phyloP scores from a whole-genome alignment of 345 rosid genomes.

The rapeseed (Brassica napus) region DNA sequence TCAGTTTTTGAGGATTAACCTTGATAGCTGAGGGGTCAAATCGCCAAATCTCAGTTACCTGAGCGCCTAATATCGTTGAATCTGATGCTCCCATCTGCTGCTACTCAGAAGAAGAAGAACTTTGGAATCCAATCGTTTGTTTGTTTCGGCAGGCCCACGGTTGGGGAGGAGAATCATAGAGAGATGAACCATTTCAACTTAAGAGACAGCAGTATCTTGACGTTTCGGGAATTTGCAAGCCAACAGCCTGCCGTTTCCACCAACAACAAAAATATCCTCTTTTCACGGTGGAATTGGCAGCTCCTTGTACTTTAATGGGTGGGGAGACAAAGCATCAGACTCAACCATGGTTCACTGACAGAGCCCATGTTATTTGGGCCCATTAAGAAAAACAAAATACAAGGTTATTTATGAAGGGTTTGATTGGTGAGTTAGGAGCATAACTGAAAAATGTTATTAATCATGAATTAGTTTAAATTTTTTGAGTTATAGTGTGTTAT shows the following conservation, averaged over 20 bases:
- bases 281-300: neutral
- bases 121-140: neutral
- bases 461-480: too few relatives aligned
- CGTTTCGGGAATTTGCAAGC: slow-evolving; percentile 2
- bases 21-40: neutral
- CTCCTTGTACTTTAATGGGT: slow-evolving; percentile 1
- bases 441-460: too few relatives aligned
- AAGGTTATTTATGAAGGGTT: neutral
- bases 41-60: slow-evolving; percentile 42
- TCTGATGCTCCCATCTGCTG: slow-evolving; percentile 36
- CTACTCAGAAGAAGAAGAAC: neutral
- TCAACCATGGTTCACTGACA: slow-evolving; percentile 34
- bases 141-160: too few relatives aligned
- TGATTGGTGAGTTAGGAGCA: too few relatives aligned
- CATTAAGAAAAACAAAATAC: neutral
- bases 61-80: slow-evolving; percentile 38
- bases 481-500: too few relatives aligned
- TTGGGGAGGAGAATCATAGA: neutral
- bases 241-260: slow-evolving; percentile 24
- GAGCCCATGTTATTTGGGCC: slow-evolving; percentile 26
- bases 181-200: neutral
- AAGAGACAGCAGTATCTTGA: neutral
- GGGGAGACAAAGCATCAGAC: slow-evolving; percentile 29
- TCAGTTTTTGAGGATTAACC: neutral
- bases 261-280: neutral